These are phyloP conservation scores for Sechiopsis laciniata DNA, from an alignment of 306 rosid species.

Conservation along the genomic window DNA sequence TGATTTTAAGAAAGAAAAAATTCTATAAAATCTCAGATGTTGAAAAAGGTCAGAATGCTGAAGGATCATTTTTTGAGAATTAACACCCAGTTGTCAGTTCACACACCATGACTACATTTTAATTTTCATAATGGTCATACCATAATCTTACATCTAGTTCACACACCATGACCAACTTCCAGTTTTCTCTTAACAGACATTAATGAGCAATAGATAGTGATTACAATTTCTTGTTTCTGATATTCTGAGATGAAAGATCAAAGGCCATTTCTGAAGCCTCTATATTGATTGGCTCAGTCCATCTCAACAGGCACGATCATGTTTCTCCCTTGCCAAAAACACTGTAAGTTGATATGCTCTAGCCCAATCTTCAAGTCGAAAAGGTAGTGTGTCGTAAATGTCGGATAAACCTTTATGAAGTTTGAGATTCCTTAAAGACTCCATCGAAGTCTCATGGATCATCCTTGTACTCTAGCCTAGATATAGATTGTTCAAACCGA, in stretches of 20 bases:
- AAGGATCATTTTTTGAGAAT: not conserved
- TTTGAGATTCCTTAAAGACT: not conserved
- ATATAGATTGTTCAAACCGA: not conserved
- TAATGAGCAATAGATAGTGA: not conserved
- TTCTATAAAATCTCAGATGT: no score
- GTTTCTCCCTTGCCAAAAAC: not conserved
- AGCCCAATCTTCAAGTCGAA: slow-evolving; percentile 3
- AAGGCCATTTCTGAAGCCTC: not conserved
- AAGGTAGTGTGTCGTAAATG: not conserved
- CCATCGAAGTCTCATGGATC: slow-evolving; percentile 1
- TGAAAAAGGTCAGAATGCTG: no score
- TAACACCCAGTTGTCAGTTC: not conserved
- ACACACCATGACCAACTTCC: not conserved
- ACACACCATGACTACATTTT: slow-evolving; percentile 1
- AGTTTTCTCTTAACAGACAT: not conserved
- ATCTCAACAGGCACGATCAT: not conserved
- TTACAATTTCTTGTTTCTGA: slow-evolving; percentile 11
- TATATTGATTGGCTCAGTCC: not conserved
- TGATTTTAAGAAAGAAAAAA: not conserved
- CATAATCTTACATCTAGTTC: slow-evolving; percentile 1
- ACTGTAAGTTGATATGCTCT: not conserved
- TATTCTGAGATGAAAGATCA: not conserved
- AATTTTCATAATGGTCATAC: not conserved
- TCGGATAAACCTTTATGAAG: not conserved
- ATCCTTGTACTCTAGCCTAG: slow-evolving; percentile 11